Percentiles rank a stretch among this genome's conserved stretches.
These are phyloP conservation scores for Globisporangium emineosum DNA, from an alignment of 352 stramenopile genomes.

Conservation along the genomic window DNA sequence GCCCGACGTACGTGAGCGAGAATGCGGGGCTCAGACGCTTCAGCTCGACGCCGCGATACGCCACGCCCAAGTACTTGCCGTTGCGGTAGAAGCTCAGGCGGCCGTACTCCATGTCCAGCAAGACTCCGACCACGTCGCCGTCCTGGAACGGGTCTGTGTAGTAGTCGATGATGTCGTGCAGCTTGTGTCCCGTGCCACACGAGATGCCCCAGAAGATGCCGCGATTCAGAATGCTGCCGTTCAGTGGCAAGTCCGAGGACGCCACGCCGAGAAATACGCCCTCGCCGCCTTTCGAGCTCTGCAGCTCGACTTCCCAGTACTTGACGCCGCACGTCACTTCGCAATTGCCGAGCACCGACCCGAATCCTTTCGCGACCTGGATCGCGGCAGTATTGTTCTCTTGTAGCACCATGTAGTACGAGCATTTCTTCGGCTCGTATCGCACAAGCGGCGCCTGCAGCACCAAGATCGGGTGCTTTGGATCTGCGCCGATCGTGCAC, in stretches of 20 bases:
- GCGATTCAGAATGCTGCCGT: constrained; percentile 53
- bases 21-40: constrained; percentile 69
- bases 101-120: constrained; percentile 76
- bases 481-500: constrained; percentile 56
- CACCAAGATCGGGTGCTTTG: constrained; percentile 69
- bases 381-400: constrained; percentile 47
- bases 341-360: constrained; percentile 55
- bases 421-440: constrained; percentile 65
- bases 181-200: constrained; percentile 73
- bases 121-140: constrained; percentile 67
- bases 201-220: constrained; percentile 76
- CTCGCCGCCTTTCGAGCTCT: constrained; percentile 46
- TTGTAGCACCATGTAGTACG: constrained; percentile 48
- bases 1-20: constrained; percentile 62
- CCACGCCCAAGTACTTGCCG: constrained; percentile 64
- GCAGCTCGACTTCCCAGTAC: constrained; percentile 79
- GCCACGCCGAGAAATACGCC: constrained; percentile 75
- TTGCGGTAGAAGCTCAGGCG: constrained; percentile 81
- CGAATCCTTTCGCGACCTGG: constrained; percentile 62
- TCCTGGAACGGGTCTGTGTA: constrained; percentile 71
- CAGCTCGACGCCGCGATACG: constrained; percentile 56
- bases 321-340: constrained; percentile 64
- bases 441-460: constrained; percentile 60
- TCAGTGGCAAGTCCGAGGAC: constrained; percentile 45
- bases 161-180: constrained; percentile 70